phyloP scores from a whole-genome alignment of 371 early-diverging fungal species.

The Mortierella sp. region DNA sequence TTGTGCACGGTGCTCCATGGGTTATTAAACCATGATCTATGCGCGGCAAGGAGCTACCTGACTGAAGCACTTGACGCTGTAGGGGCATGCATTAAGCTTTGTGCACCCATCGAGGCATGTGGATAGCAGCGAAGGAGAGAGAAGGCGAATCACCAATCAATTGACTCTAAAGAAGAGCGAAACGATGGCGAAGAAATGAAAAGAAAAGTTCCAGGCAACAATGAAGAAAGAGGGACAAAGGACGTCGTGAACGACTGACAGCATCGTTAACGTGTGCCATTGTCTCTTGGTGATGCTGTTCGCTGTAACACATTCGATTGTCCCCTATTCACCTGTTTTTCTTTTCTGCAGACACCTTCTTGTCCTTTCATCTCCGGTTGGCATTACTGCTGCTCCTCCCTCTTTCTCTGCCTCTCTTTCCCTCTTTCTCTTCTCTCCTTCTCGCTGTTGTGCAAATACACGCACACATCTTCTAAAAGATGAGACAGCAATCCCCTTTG shows the following conservation, averaged over 20 bases:
- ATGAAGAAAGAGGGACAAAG: neutral
- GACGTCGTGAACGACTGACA: neutral
- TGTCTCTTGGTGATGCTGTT: neutral
- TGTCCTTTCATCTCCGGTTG: neutral
- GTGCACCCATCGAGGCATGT: neutral
- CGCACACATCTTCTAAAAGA: neutral
- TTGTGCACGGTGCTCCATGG: no score
- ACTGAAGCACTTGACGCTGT: no score
- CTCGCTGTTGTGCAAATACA: neutral
- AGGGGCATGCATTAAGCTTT: neutral
- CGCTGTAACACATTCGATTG: neutral
- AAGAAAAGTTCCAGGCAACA: neutral
- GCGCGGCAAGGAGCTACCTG: no score
- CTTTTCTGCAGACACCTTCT: neutral
- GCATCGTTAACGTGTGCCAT: neutral
- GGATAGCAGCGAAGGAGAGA: no score
- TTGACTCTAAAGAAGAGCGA: neutral
- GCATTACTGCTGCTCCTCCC: neutral
- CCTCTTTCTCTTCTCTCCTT: neutral
- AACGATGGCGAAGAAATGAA: neutral
- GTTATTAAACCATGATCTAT: no score
- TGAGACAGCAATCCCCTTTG: neutral
- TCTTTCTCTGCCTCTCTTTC: neutral
- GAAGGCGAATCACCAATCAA: neutral
- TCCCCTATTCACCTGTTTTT: no score